A percentile compares a stretch with the other conserved stretches of the same genome.
Evolutionary conservation across 75 land plant species (phyloP).

Genomic region (Cunninghamia lanceolata): DNA sequence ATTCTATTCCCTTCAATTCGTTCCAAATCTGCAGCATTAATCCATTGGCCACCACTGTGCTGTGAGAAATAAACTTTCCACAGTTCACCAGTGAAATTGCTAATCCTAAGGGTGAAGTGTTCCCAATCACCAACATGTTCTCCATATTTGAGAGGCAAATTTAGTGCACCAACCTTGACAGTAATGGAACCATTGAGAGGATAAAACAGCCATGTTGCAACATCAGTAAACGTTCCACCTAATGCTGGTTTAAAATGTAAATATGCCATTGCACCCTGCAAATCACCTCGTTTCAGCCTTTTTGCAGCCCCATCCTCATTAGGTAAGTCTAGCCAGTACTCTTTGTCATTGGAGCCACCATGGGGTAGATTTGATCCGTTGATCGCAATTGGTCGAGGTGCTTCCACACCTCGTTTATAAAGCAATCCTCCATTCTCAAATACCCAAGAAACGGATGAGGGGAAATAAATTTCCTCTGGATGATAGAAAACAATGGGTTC

Average conservation of each 20-base stretch:
- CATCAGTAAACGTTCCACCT: slow-evolving; percentile 32
- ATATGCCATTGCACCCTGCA: slow-evolving; percentile 21
- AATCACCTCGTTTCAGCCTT: slow-evolving; percentile 18
- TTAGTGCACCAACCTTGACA: slow-evolving; percentile 23
- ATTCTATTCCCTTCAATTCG: slow-evolving; percentile 16
- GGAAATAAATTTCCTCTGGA: slow-evolving; percentile 32
- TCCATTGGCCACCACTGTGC: slow-evolving; percentile 37
- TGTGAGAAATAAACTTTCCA: slow-evolving; percentile 30
- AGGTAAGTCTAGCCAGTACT: slow-evolving; percentile 39
- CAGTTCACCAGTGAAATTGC: slow-evolving; percentile 37
- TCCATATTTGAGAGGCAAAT: slow-evolving; percentile 25
- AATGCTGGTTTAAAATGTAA: slow-evolving; percentile 31
- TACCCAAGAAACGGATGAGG: slow-evolving; percentile 32
- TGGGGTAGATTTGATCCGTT: slow-evolving; percentile 37
- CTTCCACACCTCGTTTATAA: slow-evolving; percentile 6
- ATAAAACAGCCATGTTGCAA: slow-evolving; percentile 27
- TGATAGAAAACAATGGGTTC: slow-evolving; percentile 31
- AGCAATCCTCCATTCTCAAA: slow-evolving; percentile 25
- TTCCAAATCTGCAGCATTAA: slow-evolving; percentile 27
- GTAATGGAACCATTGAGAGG: slow-evolving; percentile 38
- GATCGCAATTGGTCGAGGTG: slow-evolving; percentile 10
- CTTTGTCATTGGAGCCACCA: slow-evolving; percentile 31
- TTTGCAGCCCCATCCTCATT: slow-evolving; percentile 20
- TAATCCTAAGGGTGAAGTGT: slow-evolving; percentile 38
- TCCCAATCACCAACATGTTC: slow-evolving; percentile 44